Evolutionary conservation across 2,329 filamentous ascomycete genomes (phyloP).

Genomic region (Aspergillus ustus): DNA sequence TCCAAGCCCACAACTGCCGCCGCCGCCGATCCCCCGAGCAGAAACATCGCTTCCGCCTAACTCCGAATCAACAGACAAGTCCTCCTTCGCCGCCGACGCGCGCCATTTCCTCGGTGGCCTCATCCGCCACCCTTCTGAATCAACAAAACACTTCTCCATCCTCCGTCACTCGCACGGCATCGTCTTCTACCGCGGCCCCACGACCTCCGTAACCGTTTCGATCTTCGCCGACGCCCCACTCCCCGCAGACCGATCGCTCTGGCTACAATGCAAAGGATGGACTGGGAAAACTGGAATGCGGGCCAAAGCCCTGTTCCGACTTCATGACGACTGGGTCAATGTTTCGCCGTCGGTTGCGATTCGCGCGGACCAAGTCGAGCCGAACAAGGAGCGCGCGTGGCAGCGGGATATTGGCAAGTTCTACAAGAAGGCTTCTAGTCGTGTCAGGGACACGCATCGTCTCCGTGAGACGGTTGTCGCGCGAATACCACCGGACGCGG

Average conservation of each 20-base stretch:
- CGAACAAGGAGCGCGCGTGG: slow-evolving; percentile 66
- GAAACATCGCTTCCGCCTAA: slow-evolving; percentile 12
- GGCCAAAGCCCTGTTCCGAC: slow-evolving; percentile 65
- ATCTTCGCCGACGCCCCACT: slow-evolving; percentile 65
- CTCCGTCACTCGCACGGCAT: slow-evolving; percentile 68
- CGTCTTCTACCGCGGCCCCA: slow-evolving; percentile 68
- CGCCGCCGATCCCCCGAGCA: slow-evolving; percentile 9
- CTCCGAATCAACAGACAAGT: slow-evolving; percentile 31
- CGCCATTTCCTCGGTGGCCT: slow-evolving; percentile 69
- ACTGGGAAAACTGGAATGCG: slow-evolving; percentile 72
- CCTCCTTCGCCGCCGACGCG: slow-evolving; percentile 54
- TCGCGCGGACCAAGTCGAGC: slow-evolving; percentile 54
- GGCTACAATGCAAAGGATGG: slow-evolving; percentile 71
- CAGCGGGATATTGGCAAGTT: slow-evolving; percentile 71
- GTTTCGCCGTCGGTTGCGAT: slow-evolving; percentile 65
- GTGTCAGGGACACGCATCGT: slow-evolving; percentile 54
- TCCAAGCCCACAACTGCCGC: background rate
- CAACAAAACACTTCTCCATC: slow-evolving; percentile 68
- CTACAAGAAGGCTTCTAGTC: slow-evolving; percentile 56
- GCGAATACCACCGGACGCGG: slow-evolving; percentile 65
- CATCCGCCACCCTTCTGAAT: slow-evolving; percentile 66
- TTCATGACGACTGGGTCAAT: slow-evolving; percentile 66
- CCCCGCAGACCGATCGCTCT: slow-evolving; percentile 63
- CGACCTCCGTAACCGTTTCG: slow-evolving; percentile 67
- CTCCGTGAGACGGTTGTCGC: slow-evolving; percentile 68